A percentile compares a stretch with the other conserved stretches of the same genome.
Evolutionary conservation across 495 filamentous ascomycete genomes (phyloP).

Genomic region (Podospora conica): DNA sequence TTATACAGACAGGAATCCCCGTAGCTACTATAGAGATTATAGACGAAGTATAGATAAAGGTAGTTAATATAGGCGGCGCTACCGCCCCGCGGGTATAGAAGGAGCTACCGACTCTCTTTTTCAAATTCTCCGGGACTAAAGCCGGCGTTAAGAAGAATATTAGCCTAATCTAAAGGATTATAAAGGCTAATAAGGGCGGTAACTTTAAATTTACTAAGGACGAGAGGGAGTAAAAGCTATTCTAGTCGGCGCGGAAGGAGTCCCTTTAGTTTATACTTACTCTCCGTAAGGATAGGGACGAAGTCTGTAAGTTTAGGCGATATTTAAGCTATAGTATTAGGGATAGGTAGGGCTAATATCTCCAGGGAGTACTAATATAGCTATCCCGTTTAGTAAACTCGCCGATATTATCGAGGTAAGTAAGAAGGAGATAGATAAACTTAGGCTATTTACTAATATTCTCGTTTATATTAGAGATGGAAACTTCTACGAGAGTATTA

Average conservation of each 20-base stretch:
- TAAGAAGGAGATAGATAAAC: slow-evolving; percentile 80
- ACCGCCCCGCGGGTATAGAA: slow-evolving; percentile 64
- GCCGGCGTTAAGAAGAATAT: slow-evolving; percentile 64
- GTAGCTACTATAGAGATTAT: slow-evolving; percentile 81
- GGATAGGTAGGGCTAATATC: background rate
- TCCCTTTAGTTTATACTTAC: slow-evolving; percentile 71
- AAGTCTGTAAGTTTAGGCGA: slow-evolving; percentile 44
- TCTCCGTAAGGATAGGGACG: slow-evolving; percentile 53
- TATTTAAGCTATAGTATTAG: background rate
- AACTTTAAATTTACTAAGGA: slow-evolving; percentile 70
- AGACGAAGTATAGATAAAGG: slow-evolving; percentile 76
- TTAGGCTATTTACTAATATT: slow-evolving; percentile 79
- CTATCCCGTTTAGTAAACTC: slow-evolving; percentile 78
- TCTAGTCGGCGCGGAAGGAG: slow-evolving; percentile 75
- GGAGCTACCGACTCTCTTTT: slow-evolving; percentile 73
- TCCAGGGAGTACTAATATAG: slow-evolving; percentile 71
- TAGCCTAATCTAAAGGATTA: slow-evolving; percentile 55
- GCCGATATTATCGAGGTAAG: slow-evolving; percentile 87
- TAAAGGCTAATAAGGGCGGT: slow-evolving; percentile 53
- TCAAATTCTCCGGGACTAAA: slow-evolving; percentile 76
- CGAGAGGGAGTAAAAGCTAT: slow-evolving; percentile 58
- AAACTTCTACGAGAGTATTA: slow-evolving; percentile 87
- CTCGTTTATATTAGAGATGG: slow-evolving; percentile 82
- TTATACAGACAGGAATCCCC: slow-evolving; percentile 66
- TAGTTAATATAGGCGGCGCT: slow-evolving; percentile 65